Evolutionary conservation across 805 yeast species (phyloP), one percentile per base, ranked within the genome.

Genomic region (Kodamaea jinghongensis): DNA sequence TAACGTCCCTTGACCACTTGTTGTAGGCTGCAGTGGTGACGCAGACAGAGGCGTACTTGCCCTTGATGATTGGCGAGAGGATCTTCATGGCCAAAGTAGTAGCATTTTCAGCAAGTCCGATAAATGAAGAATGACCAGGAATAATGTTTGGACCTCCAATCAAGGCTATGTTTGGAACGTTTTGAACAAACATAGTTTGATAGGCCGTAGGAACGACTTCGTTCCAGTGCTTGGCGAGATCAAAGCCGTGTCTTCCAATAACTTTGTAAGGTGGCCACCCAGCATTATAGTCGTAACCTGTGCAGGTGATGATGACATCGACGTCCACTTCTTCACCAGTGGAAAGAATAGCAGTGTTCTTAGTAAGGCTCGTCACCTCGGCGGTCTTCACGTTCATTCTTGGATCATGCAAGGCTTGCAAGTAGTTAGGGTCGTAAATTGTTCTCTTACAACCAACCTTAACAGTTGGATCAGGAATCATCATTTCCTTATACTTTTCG

Each of bases 71-170:
- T 20, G 53, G 54, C n/a, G 43, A 37, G 3, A 60, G 49, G n/a
- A 62, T 49, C 22, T 51, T 50, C 4, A 41, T 34, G 31, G 54
- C 51, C 31, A 50, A 61, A 2, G 46, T 43, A 28, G 58, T 48
- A 2, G 55, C 58, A 45, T 61, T 63, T 45, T 67, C 71, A 41
- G 61, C 55, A 9, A 68, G 67, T 38, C 58, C 43, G 4, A 67
- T 63, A 34, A 65, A 70, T 4, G 71, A 65, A 0, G 66, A 56
- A 39, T 67, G 71, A 9, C 72, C 72, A n/a, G n/a, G n/a, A n/a
- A n/a, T n/a, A n/a, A n/a, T n/a, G n/a, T n/a, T n/a, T n/a, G n/a
- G n/a, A n/a, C n/a, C n/a, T n/a, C n/a, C n/a, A n/a, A n/a, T n/a
- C 12, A 70, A 61, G 34, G 66, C 66, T 1, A 67, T 56, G 40